Base-by-base conservation (phyloP, 495 filamentous ascomycete species). In the Rostrohypoxylon terebratum region DNA sequence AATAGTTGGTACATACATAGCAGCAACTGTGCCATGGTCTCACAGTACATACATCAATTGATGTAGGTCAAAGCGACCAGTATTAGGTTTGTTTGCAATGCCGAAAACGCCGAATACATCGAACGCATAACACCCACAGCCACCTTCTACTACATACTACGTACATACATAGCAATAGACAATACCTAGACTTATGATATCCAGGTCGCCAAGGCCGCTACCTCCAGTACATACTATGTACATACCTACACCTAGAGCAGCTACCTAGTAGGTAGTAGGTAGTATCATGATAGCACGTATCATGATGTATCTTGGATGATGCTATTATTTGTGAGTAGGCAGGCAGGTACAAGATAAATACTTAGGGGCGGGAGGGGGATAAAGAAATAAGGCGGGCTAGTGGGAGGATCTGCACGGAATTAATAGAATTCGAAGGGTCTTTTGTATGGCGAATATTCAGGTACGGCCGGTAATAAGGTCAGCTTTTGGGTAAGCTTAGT, bases 391-490 rank as follows among this genome's bases (percentile, higher is more conserved):
- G 66, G 66, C 61, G 66, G 71, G 69, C 55, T 59, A 61, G 65
- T 57, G 60, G 71, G 66, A 66, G 57, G 71, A 73, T 73, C 71
- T 69, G 61, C 71, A 69, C 71, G 54, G 61, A 53, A 71, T 18
- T 65, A 59, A 54, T 64, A 34, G 40, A 59, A 68, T 33, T 50
- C 42, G 50, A 67, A 72, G 57, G 53, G 59, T 50, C 18, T 62
- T 62, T 71, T 40, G 42, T 69, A 63, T 21, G 23, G 59, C 36
- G 5, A 54, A 63, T 55, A 28, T 53, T 65, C 34, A 65, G 60
- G 55, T 54, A 71, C 61, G 25, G 25, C 50, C 42, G 16, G 51
- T 40, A 28, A 38, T 62, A 25, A 28, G 25, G 25, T 38, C 54
- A 38, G 51, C 25, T 34, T 59, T 16, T 44, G n/a, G 38, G 20